These are phyloP conservation scores for Sarocladiaceae sp. DNA, from an alignment of 2,329 filamentous ascomycete species.

Conservation along the genomic window DNA sequence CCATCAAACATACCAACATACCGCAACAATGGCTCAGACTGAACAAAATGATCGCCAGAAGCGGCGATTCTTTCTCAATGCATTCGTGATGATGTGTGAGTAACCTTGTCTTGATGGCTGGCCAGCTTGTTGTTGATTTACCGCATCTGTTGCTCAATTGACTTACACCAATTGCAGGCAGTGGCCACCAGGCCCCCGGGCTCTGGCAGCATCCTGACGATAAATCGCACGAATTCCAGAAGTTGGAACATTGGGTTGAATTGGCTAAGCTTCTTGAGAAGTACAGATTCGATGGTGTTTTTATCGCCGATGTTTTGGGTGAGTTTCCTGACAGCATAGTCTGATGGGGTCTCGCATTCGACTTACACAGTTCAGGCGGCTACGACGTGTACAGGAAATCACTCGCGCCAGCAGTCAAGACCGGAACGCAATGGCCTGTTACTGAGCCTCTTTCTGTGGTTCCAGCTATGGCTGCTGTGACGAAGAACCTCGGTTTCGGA, in stretches of 20 bases:
- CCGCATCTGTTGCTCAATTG: too few relatives aligned
- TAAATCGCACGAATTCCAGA: conserved; percentile 56
- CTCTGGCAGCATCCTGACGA: conserved; percentile 61
- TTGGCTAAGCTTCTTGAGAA: conserved; percentile 56
- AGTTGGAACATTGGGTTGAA: conserved; percentile 56
- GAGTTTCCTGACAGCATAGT: conserved; percentile 10
- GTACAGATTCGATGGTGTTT: conserved; percentile 62
- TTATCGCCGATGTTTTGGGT: conserved; percentile 62
- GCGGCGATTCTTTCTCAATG: conserved; percentile 38
- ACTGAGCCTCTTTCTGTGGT: conserved; percentile 64
- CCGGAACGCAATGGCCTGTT: conserved; percentile 66
- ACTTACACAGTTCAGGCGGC: conserved; percentile 42
- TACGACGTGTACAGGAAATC: conserved; percentile 67
- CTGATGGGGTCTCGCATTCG: too few relatives aligned
- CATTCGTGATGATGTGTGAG: conserved; percentile 37
- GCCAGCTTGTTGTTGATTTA: too few relatives aligned
- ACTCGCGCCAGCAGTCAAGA: conserved; percentile 55
- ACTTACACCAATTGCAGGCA: conserved; percentile 19
- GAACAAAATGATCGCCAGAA: conserved; percentile 16
- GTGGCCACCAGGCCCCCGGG: conserved; percentile 43
- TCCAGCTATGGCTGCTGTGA: conserved; percentile 66
- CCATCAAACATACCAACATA: background rate
- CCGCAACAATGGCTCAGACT: background rate
- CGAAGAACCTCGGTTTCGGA: conserved; percentile 64
- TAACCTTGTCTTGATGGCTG: conserved; percentile 18